Evolutionary conservation across 176 grass and related monocot genomes (phyloP), one percentile per base, ranked within the genome.

Genomic region (Carex littledalei): DNA sequence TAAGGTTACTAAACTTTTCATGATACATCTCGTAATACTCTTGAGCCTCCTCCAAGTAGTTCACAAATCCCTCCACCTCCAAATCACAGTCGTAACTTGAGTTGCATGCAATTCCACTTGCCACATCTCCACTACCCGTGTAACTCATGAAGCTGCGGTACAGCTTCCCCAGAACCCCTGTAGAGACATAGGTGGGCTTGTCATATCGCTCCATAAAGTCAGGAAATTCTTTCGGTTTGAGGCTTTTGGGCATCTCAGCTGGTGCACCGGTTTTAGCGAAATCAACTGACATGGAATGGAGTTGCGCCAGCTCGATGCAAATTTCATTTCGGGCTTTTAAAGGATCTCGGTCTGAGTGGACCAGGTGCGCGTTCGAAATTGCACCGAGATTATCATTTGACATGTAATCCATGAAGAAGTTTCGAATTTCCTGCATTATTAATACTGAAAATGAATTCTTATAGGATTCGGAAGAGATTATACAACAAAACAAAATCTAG

Each of bases 151-250:
- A 88, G 9, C 92, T 85, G 3, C 79, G 71, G 61, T 98, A 90
- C 11, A 98, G 91, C 68, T 91, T 92, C 45, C 95, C 95, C 1
- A 98, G 41, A 83, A 90, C 85, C 10, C 93, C 91, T 12, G 43
- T 80, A 0, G 93, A 98, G 73, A 74, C 37, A 77, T 92, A 94
- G 74, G 76, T 93, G 18, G 91, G 86, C 41, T 57, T 92, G 35
- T 98, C 90, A 85, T 87, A 90, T 16, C 96, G 90, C 45, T 98
- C 93, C 96, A 94, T 89, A 85, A 98, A 98, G 85, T 98, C 91
- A 6, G 96, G 93, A 64, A 84, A 95, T 86, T 89, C 83, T 88
- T 86, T 93, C 20, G 91, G 96, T 85, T 67, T 92, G 32, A 98
- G 71, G 6, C 76, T 50, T 18, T 49, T 53, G 18, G 93, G 93